These are phyloP conservation scores for Incumbomyces lentus DNA, from an alignment of 2,329 filamentous ascomycete species.

Conservation along the genomic window DNA sequence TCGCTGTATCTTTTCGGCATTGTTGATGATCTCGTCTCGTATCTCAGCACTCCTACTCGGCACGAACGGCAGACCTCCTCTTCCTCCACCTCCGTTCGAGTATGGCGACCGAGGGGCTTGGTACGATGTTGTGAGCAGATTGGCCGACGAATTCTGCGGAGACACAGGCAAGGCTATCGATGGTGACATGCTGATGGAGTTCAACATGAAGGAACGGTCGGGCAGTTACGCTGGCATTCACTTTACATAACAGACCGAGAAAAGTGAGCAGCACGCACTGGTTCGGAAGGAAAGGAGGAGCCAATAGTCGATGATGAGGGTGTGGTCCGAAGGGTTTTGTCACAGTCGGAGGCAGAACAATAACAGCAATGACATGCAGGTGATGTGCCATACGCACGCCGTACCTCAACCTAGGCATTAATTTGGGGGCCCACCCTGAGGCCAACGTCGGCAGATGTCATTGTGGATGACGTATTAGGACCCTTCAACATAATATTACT, in stretches of 20 bases:
- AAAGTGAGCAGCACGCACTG: too few species aligned
- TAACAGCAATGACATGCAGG: too few species aligned
- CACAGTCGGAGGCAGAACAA: too few species aligned
- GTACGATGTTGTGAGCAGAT: constrained; percentile 25
- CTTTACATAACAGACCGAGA: not conserved
- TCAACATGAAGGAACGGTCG: not conserved
- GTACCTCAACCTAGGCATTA: too few species aligned
- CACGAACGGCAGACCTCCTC: not conserved
- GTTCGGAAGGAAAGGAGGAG: too few species aligned
- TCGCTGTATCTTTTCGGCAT: constrained; percentile 26
- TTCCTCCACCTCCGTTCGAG: not conserved
- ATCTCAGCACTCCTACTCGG: constrained; percentile 4
- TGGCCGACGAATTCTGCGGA: constrained; percentile 28
- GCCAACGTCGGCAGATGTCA: too few species aligned
- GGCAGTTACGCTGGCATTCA: not conserved
- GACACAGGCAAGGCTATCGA: constrained; percentile 15
- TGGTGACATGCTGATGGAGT: not conserved
- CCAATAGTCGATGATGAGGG: too few species aligned
- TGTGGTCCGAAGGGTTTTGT: too few species aligned
- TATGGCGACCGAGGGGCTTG: not conserved
- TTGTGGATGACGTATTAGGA: too few species aligned
- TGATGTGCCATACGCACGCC: too few species aligned
- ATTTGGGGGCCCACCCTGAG: too few species aligned
- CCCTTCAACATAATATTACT: too few species aligned
- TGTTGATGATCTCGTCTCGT: constrained; percentile 30